These are phyloP conservation scores for Colletotrichum gigasporum DNA, from an alignment of 2,329 filamentous ascomycete species.

Conservation along the genomic window DNA sequence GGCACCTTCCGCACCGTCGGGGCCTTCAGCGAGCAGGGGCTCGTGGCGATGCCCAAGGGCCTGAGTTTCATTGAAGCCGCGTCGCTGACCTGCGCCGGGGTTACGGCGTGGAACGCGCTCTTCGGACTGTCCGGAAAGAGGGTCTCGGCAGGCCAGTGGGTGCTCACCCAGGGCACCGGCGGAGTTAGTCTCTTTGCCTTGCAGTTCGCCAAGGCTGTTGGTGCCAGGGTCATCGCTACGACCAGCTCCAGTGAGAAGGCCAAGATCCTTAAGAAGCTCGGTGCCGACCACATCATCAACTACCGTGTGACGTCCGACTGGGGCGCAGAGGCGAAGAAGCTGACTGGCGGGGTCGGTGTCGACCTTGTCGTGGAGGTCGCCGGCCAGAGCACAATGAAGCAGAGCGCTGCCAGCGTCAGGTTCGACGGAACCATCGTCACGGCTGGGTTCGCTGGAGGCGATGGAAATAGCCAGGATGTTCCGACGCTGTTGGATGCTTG, in stretches of 20 bases:
- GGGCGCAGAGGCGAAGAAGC: slow-evolving; percentile 46
- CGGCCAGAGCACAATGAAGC: slow-evolving; percentile 48
- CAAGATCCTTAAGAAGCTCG: slow-evolving; percentile 47
- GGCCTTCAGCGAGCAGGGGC: slow-evolving; percentile 57
- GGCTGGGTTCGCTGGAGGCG: slow-evolving; percentile 43
- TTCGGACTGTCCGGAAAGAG: slow-evolving; percentile 57
- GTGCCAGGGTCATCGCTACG: slow-evolving; percentile 52
- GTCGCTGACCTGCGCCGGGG: slow-evolving; percentile 63
- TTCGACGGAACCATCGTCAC: slow-evolving; percentile 51
- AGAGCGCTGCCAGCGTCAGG: slow-evolving; percentile 49
- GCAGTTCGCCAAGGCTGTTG: slow-evolving; percentile 51
- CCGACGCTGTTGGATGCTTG: slow-evolving; percentile 39
- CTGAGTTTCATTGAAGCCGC: slow-evolving; percentile 65
- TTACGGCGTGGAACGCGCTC: slow-evolving; percentile 68
- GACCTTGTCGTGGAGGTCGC: slow-evolving; percentile 55
- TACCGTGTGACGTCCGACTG: slow-evolving; percentile 50
- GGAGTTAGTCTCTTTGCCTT: slow-evolving; percentile 52
- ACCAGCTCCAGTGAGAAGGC: slow-evolving; percentile 56
- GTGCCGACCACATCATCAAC: slow-evolving; percentile 54
- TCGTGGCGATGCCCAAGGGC: slow-evolving; percentile 66
- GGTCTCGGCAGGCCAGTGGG: slow-evolving; percentile 44
- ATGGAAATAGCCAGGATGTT: slow-evolving; percentile 38
- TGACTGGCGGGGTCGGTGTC: slow-evolving; percentile 49
- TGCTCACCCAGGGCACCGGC: slow-evolving; percentile 53
- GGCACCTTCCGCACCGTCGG: slow-evolving; percentile 43